phyloP scores from a whole-genome alignment of 2,329 filamentous ascomycete genomes.

The Kalmusia sp. region DNA sequence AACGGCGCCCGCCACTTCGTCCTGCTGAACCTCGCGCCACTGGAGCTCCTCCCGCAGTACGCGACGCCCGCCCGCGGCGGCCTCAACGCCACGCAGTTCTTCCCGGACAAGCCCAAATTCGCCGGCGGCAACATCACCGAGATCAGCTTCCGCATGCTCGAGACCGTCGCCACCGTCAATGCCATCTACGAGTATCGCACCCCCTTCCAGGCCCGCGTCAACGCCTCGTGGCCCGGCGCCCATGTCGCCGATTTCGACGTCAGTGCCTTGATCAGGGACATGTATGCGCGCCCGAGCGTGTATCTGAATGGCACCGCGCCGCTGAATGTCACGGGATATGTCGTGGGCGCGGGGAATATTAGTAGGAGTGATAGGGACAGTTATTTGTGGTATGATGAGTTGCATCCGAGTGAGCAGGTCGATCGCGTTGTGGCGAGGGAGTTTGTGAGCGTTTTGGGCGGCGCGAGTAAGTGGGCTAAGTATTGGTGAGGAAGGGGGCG shows the following conservation, averaged over 20 bases:
- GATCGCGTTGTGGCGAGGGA: constrained; percentile 64
- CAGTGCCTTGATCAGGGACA: constrained; percentile 67
- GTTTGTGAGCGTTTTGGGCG: constrained; percentile 63
- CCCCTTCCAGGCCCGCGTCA: constrained; percentile 53
- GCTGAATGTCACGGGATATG: constrained; percentile 64
- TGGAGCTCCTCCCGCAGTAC: constrained; percentile 74
- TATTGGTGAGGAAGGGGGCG: too few species aligned
- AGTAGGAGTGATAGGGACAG: constrained; percentile 56
- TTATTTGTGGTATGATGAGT: constrained; percentile 76
- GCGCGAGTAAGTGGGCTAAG: constrained; percentile 54
- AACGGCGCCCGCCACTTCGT: constrained; percentile 75
- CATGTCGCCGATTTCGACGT: constrained; percentile 72
- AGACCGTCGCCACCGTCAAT: constrained; percentile 60
- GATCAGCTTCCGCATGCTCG: constrained; percentile 59
- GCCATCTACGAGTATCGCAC: constrained; percentile 60
- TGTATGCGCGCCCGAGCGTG: constrained; percentile 64
- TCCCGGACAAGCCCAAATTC: constrained; percentile 48
- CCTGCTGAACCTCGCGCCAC: constrained; percentile 71
- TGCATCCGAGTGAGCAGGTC: constrained; percentile 74
- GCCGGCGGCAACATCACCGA: constrained; percentile 56
- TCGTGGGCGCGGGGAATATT: constrained; percentile 62
- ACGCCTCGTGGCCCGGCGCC: constrained; percentile 59
- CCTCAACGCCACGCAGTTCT: constrained; percentile 53
- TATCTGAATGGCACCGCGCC: constrained; percentile 70
- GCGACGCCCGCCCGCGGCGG: constrained; percentile 57